These are phyloP conservation scores for Pseudocercospora fuligena DNA, from an alignment of 2,329 filamentous ascomycete species.

Conservation along the genomic window DNA sequence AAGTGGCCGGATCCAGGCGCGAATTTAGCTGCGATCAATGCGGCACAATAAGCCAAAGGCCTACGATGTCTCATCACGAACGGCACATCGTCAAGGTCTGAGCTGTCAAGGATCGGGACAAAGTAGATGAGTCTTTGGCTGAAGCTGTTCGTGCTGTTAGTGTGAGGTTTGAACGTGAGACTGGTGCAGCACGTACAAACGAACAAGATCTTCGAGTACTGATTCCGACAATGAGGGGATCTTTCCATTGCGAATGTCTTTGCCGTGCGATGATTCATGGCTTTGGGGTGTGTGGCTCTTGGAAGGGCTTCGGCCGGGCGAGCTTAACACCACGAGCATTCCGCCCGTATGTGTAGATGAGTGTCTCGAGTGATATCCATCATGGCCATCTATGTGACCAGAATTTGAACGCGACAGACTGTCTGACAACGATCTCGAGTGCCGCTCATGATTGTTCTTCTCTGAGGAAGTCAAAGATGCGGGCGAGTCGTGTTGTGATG, in stretches of 20 bases:
- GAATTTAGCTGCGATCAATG: constrained; percentile 4
- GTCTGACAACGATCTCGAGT: background rate
- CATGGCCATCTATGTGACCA: background rate
- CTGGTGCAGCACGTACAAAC: background rate
- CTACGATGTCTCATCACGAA: background rate
- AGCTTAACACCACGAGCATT: background rate
- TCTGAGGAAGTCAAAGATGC: background rate
- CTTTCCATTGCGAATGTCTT: background rate
- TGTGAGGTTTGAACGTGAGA: background rate
- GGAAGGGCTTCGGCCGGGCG: background rate
- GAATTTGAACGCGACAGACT: background rate
- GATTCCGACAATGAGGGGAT: background rate
- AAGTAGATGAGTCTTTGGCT: constrained; percentile 8
- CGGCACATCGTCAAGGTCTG: constrained; percentile 9
- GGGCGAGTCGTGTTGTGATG: background rate
- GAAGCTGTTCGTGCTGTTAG: background rate
- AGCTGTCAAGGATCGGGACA: constrained; percentile 3
- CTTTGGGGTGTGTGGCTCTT: background rate
- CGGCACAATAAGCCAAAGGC: constrained; percentile 3
- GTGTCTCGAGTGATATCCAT: too few relatives aligned
- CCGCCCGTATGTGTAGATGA: background rate
- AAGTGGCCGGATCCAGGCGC: background rate
- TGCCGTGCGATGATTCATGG: background rate
- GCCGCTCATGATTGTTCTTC: background rate
- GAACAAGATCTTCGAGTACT: background rate